Conservation (phyloP, 352 stramenopile species). For the Phytophthora ramorum region DNA sequence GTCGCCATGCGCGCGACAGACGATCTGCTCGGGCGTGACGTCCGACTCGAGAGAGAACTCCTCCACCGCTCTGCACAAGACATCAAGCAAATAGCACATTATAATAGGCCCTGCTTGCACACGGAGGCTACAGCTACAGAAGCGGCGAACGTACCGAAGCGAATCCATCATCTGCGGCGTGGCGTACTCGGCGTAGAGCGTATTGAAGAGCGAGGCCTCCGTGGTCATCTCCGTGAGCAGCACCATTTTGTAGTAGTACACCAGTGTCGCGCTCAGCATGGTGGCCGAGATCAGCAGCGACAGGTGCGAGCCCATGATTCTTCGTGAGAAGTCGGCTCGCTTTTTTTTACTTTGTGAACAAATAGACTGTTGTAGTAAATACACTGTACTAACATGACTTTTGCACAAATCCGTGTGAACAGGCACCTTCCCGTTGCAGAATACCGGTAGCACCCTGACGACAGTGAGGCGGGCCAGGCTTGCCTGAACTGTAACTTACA, state of each 20-base stretch:
- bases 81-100: not conserved
- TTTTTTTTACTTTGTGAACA: no score
- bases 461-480: no score
- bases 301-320: conserved; percentile 47
- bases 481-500: not conserved
- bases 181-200: conserved; percentile 76
- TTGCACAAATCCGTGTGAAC: not conserved
- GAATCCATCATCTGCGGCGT: conserved; percentile 66
- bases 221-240: conserved; percentile 76
- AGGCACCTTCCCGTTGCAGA: not conserved
- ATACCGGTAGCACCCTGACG: no score
- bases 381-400: not conserved
- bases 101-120: no score
- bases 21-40: conserved; percentile 51
- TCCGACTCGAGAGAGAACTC: conserved; percentile 50
- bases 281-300: conserved; percentile 62
- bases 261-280: conserved; percentile 64
- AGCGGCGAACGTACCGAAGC: conserved; percentile 43
- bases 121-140: no score
- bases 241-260: conserved; percentile 83
- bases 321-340: not conserved
- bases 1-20: conserved; percentile 45
- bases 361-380: not conserved
- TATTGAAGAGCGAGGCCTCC: conserved; percentile 77
- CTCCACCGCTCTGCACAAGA: conserved; percentile 52